Base-by-base conservation (phyloP, 2,329 filamentous ascomycete genomes). In the Pseudocercospora ulei region DNA sequence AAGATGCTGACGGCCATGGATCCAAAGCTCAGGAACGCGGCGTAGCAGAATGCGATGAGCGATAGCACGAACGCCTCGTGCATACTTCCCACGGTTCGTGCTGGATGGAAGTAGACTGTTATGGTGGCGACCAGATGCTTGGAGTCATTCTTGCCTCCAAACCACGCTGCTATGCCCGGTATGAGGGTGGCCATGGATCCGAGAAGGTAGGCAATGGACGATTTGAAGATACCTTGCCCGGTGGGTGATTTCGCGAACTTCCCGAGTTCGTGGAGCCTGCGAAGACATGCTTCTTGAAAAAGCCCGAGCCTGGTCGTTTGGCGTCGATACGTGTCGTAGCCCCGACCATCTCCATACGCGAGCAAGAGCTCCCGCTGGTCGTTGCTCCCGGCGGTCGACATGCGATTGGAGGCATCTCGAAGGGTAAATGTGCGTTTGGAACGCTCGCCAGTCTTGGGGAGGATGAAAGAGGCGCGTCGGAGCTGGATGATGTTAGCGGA, bases 51-150 rank as follows among this genome's bases (percentile, higher is more conserved):
- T 1, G 86, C 87, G 20, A 81, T 68, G 23, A 82, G 64, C 4
- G 84, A 83, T 41, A 90, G 76, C 20, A 87, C 64, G 7, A 80
- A 73, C 2, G 86, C 87, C 62, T 94, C 83, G 41, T 84, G 73
- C 85, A 95, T 94, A 49, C 82, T 90, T 1, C 88, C 88, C 16
- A 79, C 75, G 11, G 84, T 84, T 41, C 88, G 72, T 4, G 85
- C 83, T 3, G 88, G 86, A 59, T 95, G 86, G 55, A 95, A 96
- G 57, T 94, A 96, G 7, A 95, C 87, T 0, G 85, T 92, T 41
- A 95, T 76, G 2, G 88, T 95, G 19, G 86, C 86, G 35, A 94
- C 85, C 56, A 94, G 79, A 62, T 95, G 88, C 58, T 95, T 95
- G 35, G 85, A 85, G 62, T 94, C 87, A 56, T 86, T 81, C 47